A percentile compares a stretch with the other conserved stretches of the same genome.
Conservation (phyloP, 2,329 filamentous ascomycete genomes). For the Microsporum audouinii region DNA sequence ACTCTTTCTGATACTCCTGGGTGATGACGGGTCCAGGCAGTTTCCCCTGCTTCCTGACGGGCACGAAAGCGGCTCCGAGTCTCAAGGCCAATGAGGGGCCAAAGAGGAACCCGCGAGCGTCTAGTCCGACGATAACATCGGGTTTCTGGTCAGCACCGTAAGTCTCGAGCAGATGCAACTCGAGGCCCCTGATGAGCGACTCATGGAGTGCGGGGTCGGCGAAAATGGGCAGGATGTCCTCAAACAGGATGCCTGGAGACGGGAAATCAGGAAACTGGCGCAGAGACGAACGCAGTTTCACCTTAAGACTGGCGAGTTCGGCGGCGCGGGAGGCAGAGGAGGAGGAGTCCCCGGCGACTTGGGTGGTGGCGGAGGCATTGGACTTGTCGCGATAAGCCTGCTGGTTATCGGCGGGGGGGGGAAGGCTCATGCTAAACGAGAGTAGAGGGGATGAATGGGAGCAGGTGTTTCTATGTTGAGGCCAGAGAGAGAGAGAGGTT, state of each 20-base stretch:
- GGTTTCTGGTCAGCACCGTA: constrained; percentile 52
- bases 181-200: constrained; percentile 69
- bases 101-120: constrained; percentile 91
- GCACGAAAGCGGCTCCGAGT: constrained; percentile 76
- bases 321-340: constrained; percentile 36
- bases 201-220: constrained; percentile 62
- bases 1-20: constrained; percentile 86
- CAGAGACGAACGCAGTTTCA: constrained; percentile 59
- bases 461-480: background rate
- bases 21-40: constrained; percentile 80
- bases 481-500: constrained; percentile 13
- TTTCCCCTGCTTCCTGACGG: constrained; percentile 91
- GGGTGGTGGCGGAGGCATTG: constrained; percentile 30
- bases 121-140: constrained; percentile 85
- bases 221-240: constrained; percentile 97
- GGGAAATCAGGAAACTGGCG: constrained; percentile 89
- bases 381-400: constrained; percentile 18
- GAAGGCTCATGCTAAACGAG: constrained; percentile 28
- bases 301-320: constrained; percentile 53
- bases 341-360: constrained; percentile 35
- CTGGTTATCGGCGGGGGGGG: constrained; percentile 20
- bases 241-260: constrained; percentile 82
- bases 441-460: constrained; percentile 7
- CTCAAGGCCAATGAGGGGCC: constrained; percentile 77
- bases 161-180: constrained; percentile 62